These are phyloP conservation scores for Coemansia aciculifera DNA, from an alignment of 192 early-diverging fungal genomes.

Conservation along the genomic window DNA sequence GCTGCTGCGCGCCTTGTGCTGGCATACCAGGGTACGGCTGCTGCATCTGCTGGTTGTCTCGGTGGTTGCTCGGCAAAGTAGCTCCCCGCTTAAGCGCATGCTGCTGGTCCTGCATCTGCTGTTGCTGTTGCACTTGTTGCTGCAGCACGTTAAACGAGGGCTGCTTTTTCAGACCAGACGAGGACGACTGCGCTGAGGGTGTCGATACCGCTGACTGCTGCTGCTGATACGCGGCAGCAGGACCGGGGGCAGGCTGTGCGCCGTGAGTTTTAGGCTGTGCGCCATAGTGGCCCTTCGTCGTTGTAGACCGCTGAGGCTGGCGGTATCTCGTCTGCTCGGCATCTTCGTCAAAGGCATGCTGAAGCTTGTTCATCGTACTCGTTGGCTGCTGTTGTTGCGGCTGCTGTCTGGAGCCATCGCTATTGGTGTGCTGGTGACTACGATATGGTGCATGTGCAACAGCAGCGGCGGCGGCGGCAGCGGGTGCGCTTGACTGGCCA, in stretches of 20 bases:
- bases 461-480: conserved; percentile 13
- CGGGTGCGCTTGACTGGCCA: not conserved
- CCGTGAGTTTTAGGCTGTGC: conserved; percentile 27
- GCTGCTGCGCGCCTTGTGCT: conserved; percentile 1
- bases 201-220: conserved; percentile 14
- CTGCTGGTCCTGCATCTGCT: conserved; percentile 43
- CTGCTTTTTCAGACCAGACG: conserved; percentile 21
- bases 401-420: conserved; percentile 35
- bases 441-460: conserved; percentile 46
- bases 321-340: conserved; percentile 48
- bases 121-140: conserved; percentile 29
- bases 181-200: conserved; percentile 3
- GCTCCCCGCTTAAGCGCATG: conserved; percentile 43
- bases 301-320: conserved; percentile 42
- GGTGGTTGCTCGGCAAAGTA: conserved; percentile 31
- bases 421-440: conserved; percentile 47
- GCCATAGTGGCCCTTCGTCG: conserved; percentile 39
- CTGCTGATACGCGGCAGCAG: conserved; percentile 19
- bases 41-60: conserved; percentile 24
- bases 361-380: conserved; percentile 22
- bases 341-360: conserved; percentile 46
- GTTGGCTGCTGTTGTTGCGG: conserved; percentile 15
- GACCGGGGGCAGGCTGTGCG: not conserved
- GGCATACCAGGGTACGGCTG: conserved; percentile 21
- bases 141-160: conserved; percentile 19